These are phyloP conservation scores for Rhodotorula sp. DNA, from an alignment of 1,284 basidiomycete species.

Conservation along the genomic window DNA sequence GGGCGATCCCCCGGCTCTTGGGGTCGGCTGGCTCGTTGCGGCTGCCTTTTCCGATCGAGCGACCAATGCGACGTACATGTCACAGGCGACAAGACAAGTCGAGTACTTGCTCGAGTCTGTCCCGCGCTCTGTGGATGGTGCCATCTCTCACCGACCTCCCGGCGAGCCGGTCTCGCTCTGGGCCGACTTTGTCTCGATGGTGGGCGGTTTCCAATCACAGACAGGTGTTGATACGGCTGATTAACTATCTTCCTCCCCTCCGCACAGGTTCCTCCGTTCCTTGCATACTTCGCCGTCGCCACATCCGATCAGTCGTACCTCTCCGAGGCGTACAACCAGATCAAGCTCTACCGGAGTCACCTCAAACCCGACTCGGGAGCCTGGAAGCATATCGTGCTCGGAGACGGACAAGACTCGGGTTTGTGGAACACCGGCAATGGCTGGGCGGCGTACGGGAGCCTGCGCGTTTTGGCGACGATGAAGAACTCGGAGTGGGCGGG, in stretches of 20 bases:
- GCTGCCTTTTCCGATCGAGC: constrained; percentile 51
- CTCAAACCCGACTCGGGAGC: constrained; percentile 50
- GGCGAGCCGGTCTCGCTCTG: constrained; percentile 44
- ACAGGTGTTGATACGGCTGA: not conserved
- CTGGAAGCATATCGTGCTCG: constrained; percentile 55
- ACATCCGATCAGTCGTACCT: constrained; percentile 67
- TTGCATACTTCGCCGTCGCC: constrained; percentile 75
- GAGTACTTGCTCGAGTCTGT: constrained; percentile 65
- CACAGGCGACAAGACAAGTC: constrained; percentile 62
- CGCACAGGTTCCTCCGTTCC: constrained; percentile 11
- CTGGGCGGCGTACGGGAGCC: constrained; percentile 81
- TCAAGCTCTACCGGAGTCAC: constrained; percentile 66
- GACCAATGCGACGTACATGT: constrained; percentile 49
- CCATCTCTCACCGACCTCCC: constrained; percentile 48
- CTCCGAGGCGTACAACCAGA: constrained; percentile 70
- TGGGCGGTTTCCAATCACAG: not conserved
- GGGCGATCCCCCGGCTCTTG: constrained; percentile 37
- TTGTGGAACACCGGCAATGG: constrained; percentile 60
- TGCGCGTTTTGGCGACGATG: constrained; percentile 74
- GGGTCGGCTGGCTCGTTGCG: constrained; percentile 34
- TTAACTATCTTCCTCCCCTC: no score
- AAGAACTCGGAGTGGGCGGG: constrained; percentile 59
- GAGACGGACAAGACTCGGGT: constrained; percentile 1
- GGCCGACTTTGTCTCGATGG: constrained; percentile 38
- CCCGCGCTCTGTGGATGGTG: constrained; percentile 53